These are phyloP conservation scores for Psilocybe cyanescens DNA, from an alignment of 768 basidiomycete genomes.

Conservation along the genomic window DNA sequence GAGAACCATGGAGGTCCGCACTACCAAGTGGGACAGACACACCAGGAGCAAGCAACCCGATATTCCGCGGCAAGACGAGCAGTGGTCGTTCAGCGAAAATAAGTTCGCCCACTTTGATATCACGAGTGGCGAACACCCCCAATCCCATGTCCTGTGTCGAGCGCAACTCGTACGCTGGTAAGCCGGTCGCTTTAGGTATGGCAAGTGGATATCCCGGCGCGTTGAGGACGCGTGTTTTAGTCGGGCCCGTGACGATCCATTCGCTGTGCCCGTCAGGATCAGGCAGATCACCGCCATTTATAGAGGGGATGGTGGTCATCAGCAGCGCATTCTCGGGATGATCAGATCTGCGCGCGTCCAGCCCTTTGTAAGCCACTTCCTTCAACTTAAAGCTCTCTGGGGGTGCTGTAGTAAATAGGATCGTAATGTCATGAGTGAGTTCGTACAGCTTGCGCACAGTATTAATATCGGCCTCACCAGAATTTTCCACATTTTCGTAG, in stretches of 20 bases:
- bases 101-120: constrained; percentile 32
- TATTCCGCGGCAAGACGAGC: constrained; percentile 24
- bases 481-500: constrained; percentile 8
- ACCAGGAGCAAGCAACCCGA: constrained; percentile 11
- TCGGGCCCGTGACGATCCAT: constrained; percentile 5
- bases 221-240: constrained; percentile 4
- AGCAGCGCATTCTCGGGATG: background rate
- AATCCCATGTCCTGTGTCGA: constrained; percentile 26
- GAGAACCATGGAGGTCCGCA: background rate
- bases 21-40: background rate
- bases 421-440: background rate
- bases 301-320: constrained; percentile 14
- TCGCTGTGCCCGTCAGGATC: constrained; percentile 2
- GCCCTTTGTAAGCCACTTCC: background rate
- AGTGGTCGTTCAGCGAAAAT: constrained; percentile 43
- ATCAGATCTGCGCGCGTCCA: background rate
- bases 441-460: no score
- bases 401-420: background rate
- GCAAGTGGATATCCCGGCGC: constrained; percentile 4
- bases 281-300: background rate
- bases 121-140: constrained; percentile 34
- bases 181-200: background rate
- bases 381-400: constrained; percentile 1
- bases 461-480: background rate
- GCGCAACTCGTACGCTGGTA: constrained; percentile 5